phyloP scores from a whole-genome alignment of 1,139 yeast genomes.

The Saccharomycopsis hybrid region DNA sequence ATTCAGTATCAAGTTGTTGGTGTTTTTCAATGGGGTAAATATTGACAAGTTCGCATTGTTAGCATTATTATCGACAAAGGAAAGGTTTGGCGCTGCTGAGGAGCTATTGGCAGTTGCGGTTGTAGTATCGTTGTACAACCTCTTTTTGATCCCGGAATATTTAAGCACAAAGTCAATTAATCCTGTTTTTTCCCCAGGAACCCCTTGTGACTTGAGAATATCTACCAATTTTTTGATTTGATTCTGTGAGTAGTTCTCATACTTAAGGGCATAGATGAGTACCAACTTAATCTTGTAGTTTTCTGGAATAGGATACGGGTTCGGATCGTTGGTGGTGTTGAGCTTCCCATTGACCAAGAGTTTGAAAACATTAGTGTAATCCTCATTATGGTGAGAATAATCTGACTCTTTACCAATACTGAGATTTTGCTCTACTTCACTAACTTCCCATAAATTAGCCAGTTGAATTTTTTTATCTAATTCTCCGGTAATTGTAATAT shows the following conservation, averaged over 20 bases:
- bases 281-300: slow-evolving; percentile 54
- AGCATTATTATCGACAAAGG: too few species aligned
- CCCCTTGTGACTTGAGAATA: slow-evolving; percentile 32
- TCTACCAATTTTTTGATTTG: slow-evolving; percentile 34
- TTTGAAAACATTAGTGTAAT: slow-evolving; percentile 41
- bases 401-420: slow-evolving; percentile 50
- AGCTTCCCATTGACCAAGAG: slow-evolving; percentile 32
- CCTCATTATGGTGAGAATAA: slow-evolving; percentile 38
- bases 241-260: slow-evolving; percentile 41
- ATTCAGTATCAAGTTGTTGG: slow-evolving; percentile 26
- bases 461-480: slow-evolving; percentile 61
- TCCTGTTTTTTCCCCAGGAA: slow-evolving; percentile 29
- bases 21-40: slow-evolving; percentile 14
- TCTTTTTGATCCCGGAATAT: slow-evolving; percentile 36
- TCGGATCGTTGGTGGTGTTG: slow-evolving; percentile 21
- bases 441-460: slow-evolving; percentile 70
- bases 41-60: slow-evolving; percentile 6
- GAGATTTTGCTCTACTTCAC: slow-evolving; percentile 84
- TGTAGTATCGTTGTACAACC: slow-evolving; percentile 26
- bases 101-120: background rate
- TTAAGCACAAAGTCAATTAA: slow-evolving; percentile 31
- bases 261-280: slow-evolving; percentile 66
- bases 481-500: slow-evolving; percentile 83
- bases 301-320: slow-evolving; percentile 30
- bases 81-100: too few species aligned